These are phyloP conservation scores for Piper betle DNA, from an alignment of 164 flowering plant species.

Conservation along the genomic window DNA sequence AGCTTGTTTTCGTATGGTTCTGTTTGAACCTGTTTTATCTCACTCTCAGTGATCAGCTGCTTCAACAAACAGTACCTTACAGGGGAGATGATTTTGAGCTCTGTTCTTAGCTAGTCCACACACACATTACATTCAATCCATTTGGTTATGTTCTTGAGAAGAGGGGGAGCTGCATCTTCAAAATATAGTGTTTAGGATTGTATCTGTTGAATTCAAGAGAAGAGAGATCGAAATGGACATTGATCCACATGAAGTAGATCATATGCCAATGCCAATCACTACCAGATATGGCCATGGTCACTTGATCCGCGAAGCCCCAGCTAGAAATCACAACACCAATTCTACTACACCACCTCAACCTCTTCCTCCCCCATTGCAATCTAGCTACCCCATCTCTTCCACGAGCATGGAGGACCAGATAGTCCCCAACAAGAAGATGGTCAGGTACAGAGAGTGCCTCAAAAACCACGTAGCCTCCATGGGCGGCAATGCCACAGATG, in stretches of 20 bases:
- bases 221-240: conserved; percentile 24
- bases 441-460: conserved; percentile 64
- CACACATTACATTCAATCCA: too few relatives aligned
- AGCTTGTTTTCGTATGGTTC: too few relatives aligned
- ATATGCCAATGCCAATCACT: conserved; percentile 48
- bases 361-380: conserved; percentile 1
- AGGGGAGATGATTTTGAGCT: too few relatives aligned
- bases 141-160: too few relatives aligned
- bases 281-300: conserved; percentile 30
- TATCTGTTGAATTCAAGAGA: background rate
- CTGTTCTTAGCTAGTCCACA: too few relatives aligned
- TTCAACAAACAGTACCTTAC: background rate
- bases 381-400: conserved; percentile 7
- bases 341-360: conserved; percentile 9
- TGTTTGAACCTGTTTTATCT: background rate
- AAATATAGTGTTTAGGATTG: too few relatives aligned
- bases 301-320: conserved; percentile 29
- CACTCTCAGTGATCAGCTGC: background rate
- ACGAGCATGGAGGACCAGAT: too few relatives aligned
- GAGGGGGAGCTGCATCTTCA: too few relatives aligned
- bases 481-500: conserved; percentile 87
- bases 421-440: conserved; percentile 20
- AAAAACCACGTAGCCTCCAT: conserved; percentile 88
- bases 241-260: conserved; percentile 34
- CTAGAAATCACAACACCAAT: conserved; percentile 26